Evolutionary conservation across 257 asterid genomes (phyloP).

Genomic region (Gentiana dahurica): DNA sequence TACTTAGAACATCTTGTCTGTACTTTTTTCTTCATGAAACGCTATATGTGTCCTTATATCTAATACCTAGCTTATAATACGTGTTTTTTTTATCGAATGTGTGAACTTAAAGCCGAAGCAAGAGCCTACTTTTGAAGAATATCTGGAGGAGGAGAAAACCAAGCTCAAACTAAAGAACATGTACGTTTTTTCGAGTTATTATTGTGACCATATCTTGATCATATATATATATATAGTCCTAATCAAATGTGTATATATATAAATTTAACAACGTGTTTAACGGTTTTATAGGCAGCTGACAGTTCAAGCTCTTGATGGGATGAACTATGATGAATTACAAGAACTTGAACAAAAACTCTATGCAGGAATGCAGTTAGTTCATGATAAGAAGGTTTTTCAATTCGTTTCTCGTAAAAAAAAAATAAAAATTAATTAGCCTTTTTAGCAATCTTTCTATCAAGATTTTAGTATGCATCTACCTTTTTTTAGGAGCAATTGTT

Average conservation of each 20-base stretch:
- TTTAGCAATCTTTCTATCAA: neutral
- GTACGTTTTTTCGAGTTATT: slow-evolving; percentile 28
- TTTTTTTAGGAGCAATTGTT: slow-evolving; percentile 34
- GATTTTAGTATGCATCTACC: slow-evolving; percentile 34
- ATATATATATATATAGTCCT: neutral
- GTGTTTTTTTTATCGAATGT: no score
- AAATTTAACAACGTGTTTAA: neutral
- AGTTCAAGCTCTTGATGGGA: slow-evolving; percentile 50
- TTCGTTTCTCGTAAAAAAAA: neutral
- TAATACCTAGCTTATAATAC: no score
- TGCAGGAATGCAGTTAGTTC: slow-evolving; percentile 44
- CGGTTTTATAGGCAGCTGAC: slow-evolving; percentile 38
- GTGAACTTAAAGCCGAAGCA: slow-evolving; percentile 18
- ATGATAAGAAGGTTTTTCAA: slow-evolving; percentile 57
- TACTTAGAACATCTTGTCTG: no score
- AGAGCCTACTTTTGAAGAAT: slow-evolving; percentile 36
- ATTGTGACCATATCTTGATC: neutral
- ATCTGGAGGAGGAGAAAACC: slow-evolving; percentile 46
- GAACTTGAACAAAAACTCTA: slow-evolving; percentile 50
- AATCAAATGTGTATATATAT: no score
- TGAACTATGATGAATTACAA: slow-evolving; percentile 41
- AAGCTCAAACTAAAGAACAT: slow-evolving; percentile 39
- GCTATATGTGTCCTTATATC: no score
- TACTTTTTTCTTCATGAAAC: no score
- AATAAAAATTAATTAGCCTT: neutral